Base-by-base conservation (phyloP, 805 yeast genomes). In the Wickerhamomyces sydowiorum region DNA sequence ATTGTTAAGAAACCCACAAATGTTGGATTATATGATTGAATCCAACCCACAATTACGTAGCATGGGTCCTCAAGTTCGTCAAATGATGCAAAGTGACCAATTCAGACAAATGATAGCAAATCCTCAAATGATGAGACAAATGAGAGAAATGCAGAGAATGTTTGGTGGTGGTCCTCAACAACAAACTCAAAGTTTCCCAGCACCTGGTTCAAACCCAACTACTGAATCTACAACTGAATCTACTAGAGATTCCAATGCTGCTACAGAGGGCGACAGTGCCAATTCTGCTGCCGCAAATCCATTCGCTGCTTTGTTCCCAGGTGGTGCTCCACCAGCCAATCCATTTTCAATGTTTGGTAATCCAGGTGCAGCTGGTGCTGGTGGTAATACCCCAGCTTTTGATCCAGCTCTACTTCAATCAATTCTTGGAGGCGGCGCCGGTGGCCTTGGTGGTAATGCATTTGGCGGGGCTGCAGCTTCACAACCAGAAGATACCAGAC, bases 21-120 rank as follows among this genome's bases (percentile, higher is more conserved):
- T 89, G 90, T 60, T 87, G 38, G 96, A 88, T 52, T 80, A 70
- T 59, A 62, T 90, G 71, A 86, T 89, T 55, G 77, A 79, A 53
- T 86, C 84, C 57, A 82, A 84, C 43, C 96, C 97, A 7, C 89
- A 83, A 57, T 70, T 89, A 56, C 78, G 91, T 46, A 76, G 80
- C 5, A 77, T 87, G 89, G 95, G 95, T 12, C 96, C 96, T 7
- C 87, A 84, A 59, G 90, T 86, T 19, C 76, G 96, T 56, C 79
- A 85, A 59, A 73, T 89, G 81, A 65, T 91, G 54, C 96, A 85
- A 62, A 80, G 83, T 58, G 96, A 91, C 14, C 74, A 78, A 58
- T 80, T 90, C 59, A 78, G 96, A 63, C 82, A 80, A 56, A 78
- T 83, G 80, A 49, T 85, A 57, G 70, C 85, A 12, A 87, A 91